These are phyloP conservation scores for Lentinula detonsa DNA, from an alignment of 768 basidiomycete genomes.

Conservation along the genomic window DNA sequence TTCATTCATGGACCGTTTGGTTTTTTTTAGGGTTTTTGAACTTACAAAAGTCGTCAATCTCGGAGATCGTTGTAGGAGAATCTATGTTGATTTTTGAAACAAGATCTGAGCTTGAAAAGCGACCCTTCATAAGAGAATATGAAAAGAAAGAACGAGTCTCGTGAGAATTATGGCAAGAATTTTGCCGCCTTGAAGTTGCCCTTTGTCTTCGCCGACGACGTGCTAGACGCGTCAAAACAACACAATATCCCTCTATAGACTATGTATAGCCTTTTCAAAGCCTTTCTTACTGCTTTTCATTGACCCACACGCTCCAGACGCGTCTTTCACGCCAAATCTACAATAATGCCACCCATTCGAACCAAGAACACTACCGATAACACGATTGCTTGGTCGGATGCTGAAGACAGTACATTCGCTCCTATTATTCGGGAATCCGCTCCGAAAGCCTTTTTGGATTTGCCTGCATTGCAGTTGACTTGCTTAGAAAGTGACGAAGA, in stretches of 20 bases:
- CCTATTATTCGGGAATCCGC: not conserved
- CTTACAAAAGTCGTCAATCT: not conserved
- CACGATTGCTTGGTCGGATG: not conserved
- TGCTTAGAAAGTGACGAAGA: not conserved
- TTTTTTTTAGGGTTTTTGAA: not conserved
- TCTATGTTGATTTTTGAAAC: not conserved
- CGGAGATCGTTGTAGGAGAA: not conserved
- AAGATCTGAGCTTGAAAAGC: not conserved
- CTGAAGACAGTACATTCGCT: not conserved
- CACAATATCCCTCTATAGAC: not conserved
- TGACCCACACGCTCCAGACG: not conserved
- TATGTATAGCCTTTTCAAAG: not conserved
- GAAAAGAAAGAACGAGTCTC: not conserved
- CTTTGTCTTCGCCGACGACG: not conserved
- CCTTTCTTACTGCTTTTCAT: not conserved
- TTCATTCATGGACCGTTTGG: not conserved
- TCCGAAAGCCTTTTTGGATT: not conserved
- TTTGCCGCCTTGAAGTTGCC: not conserved
- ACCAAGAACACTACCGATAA: not conserved
- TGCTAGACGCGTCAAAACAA: not conserved
- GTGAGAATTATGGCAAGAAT: not conserved
- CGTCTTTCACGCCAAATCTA: not conserved
- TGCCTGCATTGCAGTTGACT: not conserved
- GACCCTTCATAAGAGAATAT: not conserved
- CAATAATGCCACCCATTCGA: not conserved